Evolutionary conservation across 2,329 filamentous ascomycete genomes (phyloP).

Genomic region (Lasiodiplodia sp.): DNA sequence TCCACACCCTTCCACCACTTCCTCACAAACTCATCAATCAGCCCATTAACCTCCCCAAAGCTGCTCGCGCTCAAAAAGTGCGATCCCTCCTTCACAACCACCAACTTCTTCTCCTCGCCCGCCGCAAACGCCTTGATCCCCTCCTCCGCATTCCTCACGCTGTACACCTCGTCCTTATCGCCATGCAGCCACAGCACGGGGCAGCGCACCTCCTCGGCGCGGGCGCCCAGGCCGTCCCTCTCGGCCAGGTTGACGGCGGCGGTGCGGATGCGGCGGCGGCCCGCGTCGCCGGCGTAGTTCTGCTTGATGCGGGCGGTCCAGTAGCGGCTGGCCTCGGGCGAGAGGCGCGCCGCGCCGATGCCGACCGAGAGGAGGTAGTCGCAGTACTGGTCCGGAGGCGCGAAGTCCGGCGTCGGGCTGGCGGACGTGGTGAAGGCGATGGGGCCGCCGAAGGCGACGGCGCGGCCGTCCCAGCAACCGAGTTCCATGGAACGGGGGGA

Average conservation of each 20-base stretch:
- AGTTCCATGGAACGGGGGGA: constrained; percentile 51
- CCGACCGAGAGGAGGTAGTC: constrained; percentile 56
- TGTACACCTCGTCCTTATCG: constrained; percentile 51
- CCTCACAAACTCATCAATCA: constrained; percentile 42
- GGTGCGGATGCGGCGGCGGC: constrained; percentile 56
- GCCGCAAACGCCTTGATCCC: constrained; percentile 58
- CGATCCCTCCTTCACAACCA: constrained; percentile 55
- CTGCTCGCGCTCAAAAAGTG: constrained; percentile 60
- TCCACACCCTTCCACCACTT: constrained; percentile 33
- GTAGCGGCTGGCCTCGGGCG: constrained; percentile 48
- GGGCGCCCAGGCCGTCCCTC: constrained; percentile 55
- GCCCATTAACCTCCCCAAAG: constrained; percentile 53
- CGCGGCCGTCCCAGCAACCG: constrained; percentile 57
- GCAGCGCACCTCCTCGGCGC: constrained; percentile 57
- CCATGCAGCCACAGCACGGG: constrained; percentile 61
- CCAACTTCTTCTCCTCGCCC: constrained; percentile 51
- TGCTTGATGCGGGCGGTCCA: constrained; percentile 55
- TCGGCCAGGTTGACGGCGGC: constrained; percentile 58
- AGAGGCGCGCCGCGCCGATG: constrained; percentile 50
- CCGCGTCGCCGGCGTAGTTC: constrained; percentile 59
- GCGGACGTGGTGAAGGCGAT: constrained; percentile 47
- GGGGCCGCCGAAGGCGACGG: constrained; percentile 40
- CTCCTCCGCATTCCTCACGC: constrained; percentile 51
- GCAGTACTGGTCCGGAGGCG: constrained; percentile 51
- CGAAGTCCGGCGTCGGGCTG: constrained; percentile 51